Conservation (phyloP, 305 asterid genomes). For the Solanum chacoense region DNA sequence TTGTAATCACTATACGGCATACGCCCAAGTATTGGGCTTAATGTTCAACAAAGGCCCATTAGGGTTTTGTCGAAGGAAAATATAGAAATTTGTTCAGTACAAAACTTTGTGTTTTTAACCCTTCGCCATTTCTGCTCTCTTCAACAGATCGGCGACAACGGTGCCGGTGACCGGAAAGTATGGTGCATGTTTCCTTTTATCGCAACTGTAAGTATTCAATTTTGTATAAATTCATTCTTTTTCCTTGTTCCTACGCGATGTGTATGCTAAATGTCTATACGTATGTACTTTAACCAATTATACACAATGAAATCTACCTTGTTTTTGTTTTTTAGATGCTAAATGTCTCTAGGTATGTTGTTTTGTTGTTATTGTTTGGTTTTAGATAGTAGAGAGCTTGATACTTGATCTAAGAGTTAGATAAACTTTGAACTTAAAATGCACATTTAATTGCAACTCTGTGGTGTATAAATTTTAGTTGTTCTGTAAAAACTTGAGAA, state of each 20-base stretch:
- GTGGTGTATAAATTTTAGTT: not conserved
- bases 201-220: conserved; percentile 17
- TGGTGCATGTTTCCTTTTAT: conserved; percentile 29
- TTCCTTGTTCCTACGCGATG: not conserved
- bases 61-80: not conserved
- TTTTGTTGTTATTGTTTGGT: not conserved
- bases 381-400: not conserved
- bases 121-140: not conserved
- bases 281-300: not conserved
- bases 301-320: not conserved
- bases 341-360: not conserved
- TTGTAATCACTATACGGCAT: no score
- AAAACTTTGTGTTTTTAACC: not conserved
- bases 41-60: not conserved
- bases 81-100: not conserved
- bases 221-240: not conserved
- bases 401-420: not conserved
- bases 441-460: not conserved
- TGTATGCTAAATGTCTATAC: not conserved
- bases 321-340: not conserved
- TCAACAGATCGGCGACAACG: not conserved
- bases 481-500: not conserved
- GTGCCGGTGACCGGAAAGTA: not conserved
- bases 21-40: no score
- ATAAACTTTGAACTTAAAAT: not conserved